phyloP scores from a whole-genome alignment of 805 yeast species.

The Ogataea angusta region DNA sequence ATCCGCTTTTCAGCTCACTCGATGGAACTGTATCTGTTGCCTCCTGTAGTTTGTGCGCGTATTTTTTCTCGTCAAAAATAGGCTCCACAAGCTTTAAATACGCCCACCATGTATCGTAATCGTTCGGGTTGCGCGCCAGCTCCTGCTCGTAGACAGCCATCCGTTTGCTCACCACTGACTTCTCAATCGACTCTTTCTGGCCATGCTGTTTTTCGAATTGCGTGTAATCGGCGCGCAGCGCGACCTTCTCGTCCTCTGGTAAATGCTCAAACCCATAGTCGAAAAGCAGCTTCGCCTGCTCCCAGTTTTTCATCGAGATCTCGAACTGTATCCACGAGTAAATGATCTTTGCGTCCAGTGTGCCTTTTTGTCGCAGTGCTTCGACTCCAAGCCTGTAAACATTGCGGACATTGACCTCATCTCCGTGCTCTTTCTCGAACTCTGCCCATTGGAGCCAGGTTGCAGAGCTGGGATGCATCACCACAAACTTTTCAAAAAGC shows the following conservation, averaged over 20 bases:
- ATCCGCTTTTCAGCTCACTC: constrained; percentile 30
- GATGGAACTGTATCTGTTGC: constrained; percentile 45
- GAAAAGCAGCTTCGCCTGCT: constrained; percentile 60
- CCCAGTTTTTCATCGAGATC: constrained; percentile 52
- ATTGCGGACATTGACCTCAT: constrained; percentile 46
- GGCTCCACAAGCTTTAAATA: constrained; percentile 51
- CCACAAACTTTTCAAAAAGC: constrained; percentile 56
- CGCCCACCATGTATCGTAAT: constrained; percentile 84
- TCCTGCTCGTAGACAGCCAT: constrained; percentile 50
- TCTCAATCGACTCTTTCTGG: constrained; percentile 48
- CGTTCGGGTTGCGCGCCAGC: constrained; percentile 44
- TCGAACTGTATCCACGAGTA: constrained; percentile 73
- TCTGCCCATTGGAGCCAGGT: constrained; percentile 76
- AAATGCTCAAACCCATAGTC: constrained; percentile 46
- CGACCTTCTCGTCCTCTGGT: constrained; percentile 29
- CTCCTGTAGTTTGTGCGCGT: constrained; percentile 37
- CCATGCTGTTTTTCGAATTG: constrained; percentile 69
- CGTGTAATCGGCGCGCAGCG: constrained; percentile 43
- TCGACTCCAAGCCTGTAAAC: constrained; percentile 70
- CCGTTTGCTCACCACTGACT: constrained; percentile 51
- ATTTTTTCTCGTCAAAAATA: constrained; percentile 28
- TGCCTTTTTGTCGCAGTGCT: constrained; percentile 33
- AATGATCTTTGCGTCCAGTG: constrained; percentile 39
- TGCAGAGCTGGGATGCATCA: constrained; percentile 46
- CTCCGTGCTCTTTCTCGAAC: constrained; percentile 60